Evolutionary conservation across 2,329 filamentous ascomycete species (phyloP), one percentile per base, ranked within the genome.

Genomic region (Fusarium redolens): DNA sequence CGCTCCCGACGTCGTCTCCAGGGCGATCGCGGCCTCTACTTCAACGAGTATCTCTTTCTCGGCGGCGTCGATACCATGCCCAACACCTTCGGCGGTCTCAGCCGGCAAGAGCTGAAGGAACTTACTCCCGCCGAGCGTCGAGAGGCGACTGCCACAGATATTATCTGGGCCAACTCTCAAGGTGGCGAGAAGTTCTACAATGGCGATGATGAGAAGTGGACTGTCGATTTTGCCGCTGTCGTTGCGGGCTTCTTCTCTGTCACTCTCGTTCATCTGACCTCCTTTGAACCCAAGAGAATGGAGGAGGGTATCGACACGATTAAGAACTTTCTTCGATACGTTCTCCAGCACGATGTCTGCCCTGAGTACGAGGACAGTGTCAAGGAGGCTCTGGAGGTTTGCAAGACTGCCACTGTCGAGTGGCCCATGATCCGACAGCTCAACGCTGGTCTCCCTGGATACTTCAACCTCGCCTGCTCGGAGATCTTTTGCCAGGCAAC

Each of bases 261-360:
- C 13, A 58, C 71, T 5, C 86, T 93, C 10, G 86, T 89, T 0
- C 83, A 83, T 31, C 83, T 89, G 41, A 88, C 89, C 41, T 85
- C 88, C 22, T 88, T 89, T 54, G 87, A 90, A 17, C 85, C 82
- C 20, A 79, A 83, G 0, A 82, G 86, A 17, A 86, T 95, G 69
- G 82, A 87, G n/a, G 59, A 62, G 7, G 90, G 90, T 6, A 89
- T 91, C 25, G 86, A 88, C 38, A 89, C 97, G 1, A 86, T 98
- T 44, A 89, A 90, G 67, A 97, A 96, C 78, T 98, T 98, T 79
- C 89, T 97, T 71, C 93, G 94, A 72, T 99, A 98, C 74, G 85
- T 98, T 1, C 85, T 95, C 14, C 89, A 92, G 68, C 95, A 98
- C 78, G 89, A 93, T 41, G 96, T 97, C 20, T 97, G 95, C 77